Percentiles rank a stretch among this genome's conserved stretches.
phyloP scores from a whole-genome alignment of 2,329 filamentous ascomycete genomes.

The Fusarium incarnatum region DNA sequence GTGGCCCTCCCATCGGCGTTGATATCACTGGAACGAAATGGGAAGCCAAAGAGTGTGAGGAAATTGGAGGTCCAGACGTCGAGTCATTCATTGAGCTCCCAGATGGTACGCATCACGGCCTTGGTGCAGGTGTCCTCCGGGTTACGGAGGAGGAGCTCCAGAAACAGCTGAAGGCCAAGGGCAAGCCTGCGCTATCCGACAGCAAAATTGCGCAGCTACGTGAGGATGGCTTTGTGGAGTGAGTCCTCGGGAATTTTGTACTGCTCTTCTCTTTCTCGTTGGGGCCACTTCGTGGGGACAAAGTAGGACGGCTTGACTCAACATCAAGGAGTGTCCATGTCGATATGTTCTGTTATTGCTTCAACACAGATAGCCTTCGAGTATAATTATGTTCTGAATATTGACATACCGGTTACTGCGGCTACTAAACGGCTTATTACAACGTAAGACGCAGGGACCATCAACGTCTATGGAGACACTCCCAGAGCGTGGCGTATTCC shows the following conservation, averaged over 20 bases:
- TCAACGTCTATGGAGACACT: background rate
- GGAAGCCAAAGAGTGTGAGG: background rate
- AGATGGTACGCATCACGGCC: background rate
- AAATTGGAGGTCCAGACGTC: background rate
- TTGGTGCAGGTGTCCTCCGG: background rate
- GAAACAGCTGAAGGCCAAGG: background rate
- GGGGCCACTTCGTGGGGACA: accelerated
- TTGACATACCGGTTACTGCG: background rate
- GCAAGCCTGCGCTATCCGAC: background rate
- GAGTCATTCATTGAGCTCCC: background rate
- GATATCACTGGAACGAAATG: background rate
- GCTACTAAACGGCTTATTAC: background rate
- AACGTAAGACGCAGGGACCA: background rate
- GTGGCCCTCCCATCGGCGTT: background rate
- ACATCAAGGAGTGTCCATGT: accelerated
- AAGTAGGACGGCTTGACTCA: background rate
- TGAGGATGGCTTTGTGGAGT: background rate
- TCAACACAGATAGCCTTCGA: background rate
- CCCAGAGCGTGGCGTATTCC: background rate
- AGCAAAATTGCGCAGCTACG: background rate
- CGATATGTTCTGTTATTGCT: background rate
- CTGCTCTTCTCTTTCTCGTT: accelerated
- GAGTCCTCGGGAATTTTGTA: accelerated
- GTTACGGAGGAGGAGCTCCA: background rate
- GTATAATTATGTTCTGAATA: background rate